phyloP scores from a whole-genome alignment of 495 filamentous ascomycete species.

The Darksidea phi region DNA sequence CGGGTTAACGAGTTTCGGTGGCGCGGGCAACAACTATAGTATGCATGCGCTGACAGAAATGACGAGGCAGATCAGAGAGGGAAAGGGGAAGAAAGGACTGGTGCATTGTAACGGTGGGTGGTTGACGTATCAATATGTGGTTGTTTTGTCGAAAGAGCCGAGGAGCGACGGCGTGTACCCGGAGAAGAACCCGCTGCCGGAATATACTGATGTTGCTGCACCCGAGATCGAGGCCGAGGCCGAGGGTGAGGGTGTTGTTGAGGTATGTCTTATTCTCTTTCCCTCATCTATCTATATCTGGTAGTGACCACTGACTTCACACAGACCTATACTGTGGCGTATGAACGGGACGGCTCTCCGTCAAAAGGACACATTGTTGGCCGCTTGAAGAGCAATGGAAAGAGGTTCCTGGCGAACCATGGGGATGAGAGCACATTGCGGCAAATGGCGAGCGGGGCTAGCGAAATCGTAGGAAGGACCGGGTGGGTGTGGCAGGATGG shows the following conservation, averaged over 20 bases:
- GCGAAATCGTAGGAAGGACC: conserved; percentile 46
- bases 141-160: conserved; percentile 50
- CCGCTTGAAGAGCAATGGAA: conserved; percentile 44
- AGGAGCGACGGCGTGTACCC: conserved; percentile 48
- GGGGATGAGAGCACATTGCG: conserved; percentile 46
- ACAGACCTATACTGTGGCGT: conserved; percentile 59
- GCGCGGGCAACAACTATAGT: conserved; percentile 61
- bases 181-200: conserved; percentile 41
- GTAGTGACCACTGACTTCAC: neutral
- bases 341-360: conserved; percentile 49
- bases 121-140: conserved; percentile 54
- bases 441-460: conserved; percentile 32
- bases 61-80: conserved; percentile 47
- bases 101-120: conserved; percentile 58
- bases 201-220: conserved; percentile 34
- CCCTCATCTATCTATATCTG: neutral
- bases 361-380: conserved; percentile 50
- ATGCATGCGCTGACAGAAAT: conserved; percentile 59
- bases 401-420: conserved; percentile 54
- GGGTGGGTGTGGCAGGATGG: conserved; percentile 41
- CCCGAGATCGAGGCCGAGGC: conserved; percentile 44
- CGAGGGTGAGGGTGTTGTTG: conserved; percentile 50
- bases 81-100: conserved; percentile 47
- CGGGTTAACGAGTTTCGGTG: conserved; percentile 59
- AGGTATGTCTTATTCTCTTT: conserved; percentile 43